Base-by-base conservation (phyloP, 495 filamentous ascomycete genomes). In the Aspergillus cristatus region DNA sequence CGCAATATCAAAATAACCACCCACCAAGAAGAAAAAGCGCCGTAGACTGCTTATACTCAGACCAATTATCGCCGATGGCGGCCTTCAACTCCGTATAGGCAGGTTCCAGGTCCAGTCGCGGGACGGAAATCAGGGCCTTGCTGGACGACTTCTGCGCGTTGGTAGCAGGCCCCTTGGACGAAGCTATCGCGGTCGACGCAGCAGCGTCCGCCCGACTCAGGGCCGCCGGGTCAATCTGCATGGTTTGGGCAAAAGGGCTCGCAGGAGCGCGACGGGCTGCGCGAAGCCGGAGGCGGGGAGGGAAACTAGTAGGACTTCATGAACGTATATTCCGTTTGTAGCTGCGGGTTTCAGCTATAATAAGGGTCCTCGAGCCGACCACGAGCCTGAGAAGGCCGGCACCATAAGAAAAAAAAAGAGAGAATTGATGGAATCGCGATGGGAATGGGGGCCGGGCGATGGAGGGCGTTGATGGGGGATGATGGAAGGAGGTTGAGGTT, bases 91-190 rank as follows among this genome's bases (percentile, higher is more conserved):
- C 78, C 25, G 84, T 82, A 54, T 97, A 96, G 46, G 89, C 70
- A 18, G 86, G 84, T 55, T 96, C 89, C 16, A 94, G 67, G 53
- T 98, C 89, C 41, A 97, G 83, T 49, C 91, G 82, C 68, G 82
- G 80, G 42, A 78, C 78, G 4, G 76, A 75, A 48, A 82, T 86
- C 35, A 72, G 38, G 60, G 68, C 63, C 70, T 84, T 63, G 20
- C n/a, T n/a, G 12, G 64, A 64, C 7, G 64, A 57, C 45, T 73
- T 75, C 40, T 75, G 70, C 8, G 67, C 67, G 15, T 73, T 74
- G 29, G 74, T 61, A 38, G 72, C 72, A 39, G 82, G 66, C 32
- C 72, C 62, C 50, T 86, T 82, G 17, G 72, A 68, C 36, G 73
- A 51, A 20, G 82, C 54, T 30, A 76, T 65, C 24, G 79, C 69